phyloP scores from a whole-genome alignment of 768 basidiomycete species.

The Zangia roseola region DNA sequence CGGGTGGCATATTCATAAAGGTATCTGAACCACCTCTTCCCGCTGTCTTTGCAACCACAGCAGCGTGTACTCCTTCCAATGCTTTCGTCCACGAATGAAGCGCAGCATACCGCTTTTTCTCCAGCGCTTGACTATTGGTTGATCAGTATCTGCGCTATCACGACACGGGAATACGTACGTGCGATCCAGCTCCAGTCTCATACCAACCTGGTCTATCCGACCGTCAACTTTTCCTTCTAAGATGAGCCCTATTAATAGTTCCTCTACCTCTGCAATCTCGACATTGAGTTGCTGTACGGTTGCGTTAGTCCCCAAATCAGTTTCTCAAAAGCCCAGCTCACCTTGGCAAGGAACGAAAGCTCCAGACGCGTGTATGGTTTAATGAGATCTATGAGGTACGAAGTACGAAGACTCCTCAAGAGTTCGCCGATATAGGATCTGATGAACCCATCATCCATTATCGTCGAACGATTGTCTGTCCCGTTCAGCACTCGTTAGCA shows the following conservation, averaged over 20 bases:
- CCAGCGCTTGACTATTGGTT: slow-evolving; percentile 73
- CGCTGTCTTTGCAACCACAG: slow-evolving; percentile 72
- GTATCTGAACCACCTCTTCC: slow-evolving; percentile 31
- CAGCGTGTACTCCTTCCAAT: slow-evolving; percentile 73
- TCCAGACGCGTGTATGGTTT: slow-evolving; percentile 96
- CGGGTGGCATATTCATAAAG: slow-evolving; percentile 34
- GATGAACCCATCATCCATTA: slow-evolving; percentile 96
- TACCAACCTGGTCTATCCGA: slow-evolving; percentile 93
- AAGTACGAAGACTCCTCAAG: slow-evolving; percentile 88
- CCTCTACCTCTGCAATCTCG: slow-evolving; percentile 88
- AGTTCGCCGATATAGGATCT: slow-evolving; percentile 95
- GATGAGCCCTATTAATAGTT: slow-evolving; percentile 89
- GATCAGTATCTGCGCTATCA: slow-evolving; percentile 1
- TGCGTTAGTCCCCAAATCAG: not conserved
- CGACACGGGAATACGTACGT: slow-evolving; percentile 46
- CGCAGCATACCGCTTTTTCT: slow-evolving; percentile 82
- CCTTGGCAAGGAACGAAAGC: slow-evolving; percentile 89
- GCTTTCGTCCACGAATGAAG: slow-evolving; percentile 81
- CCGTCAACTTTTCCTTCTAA: slow-evolving; percentile 97
- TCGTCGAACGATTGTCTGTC: slow-evolving; percentile 88
- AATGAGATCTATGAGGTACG: slow-evolving; percentile 97
- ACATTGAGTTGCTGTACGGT: slow-evolving; percentile 86
- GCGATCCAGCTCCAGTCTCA: slow-evolving; percentile 86
- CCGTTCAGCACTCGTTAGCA: slow-evolving; percentile 3
- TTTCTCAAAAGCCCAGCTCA: slow-evolving; percentile 28